Base-by-base conservation (phyloP, 108 stramenopile species). In the Parietichytrium sp. region DNA sequence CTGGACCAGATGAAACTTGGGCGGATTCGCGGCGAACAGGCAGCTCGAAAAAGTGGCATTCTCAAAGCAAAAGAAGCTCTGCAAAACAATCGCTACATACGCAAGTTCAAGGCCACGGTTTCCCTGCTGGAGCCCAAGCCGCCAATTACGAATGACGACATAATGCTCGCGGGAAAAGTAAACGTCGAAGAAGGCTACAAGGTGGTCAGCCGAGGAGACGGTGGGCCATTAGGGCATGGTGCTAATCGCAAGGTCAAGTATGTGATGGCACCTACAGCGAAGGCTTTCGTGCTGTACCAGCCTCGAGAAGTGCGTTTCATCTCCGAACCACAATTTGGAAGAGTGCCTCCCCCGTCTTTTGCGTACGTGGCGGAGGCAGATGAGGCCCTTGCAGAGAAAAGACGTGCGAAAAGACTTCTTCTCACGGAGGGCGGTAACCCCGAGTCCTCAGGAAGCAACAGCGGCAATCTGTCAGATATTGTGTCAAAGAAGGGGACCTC, bases 101-200 rank as follows among this genome's bases (percentile, higher is more conserved):
- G 51, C 30, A 83, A 80, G 61, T 79, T 80, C 33, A 80, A 84
- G 7, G 52, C 84, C 47, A 84, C 88, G 10, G 84, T 48, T 20
- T 81, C 48, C 27, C 51, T 91, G 54, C 86, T 90, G 29, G 79
- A 91, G 79, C 84, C 91, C 42, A 81, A 82, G 54, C 47, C 83
- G 31, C 33, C 83, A 48, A 25, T 84, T 78, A 55, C 81, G 54
- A 15, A 47, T 51, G 88, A 84, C 12, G 47, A 49, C 27, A 36
- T 78, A 4, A 38, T 36, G 15, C 33, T 51, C 25, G 48, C 54
- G 12, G 77, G 38, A 33, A 84, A 89, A 61, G 3, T 42, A 3
- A n/a, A 54, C 80, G 18, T 82, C 10, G 4, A 26, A 4, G 86
- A 81, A 13, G 27, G 13, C 26, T 47, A 85, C 29, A 29, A 29